These are phyloP conservation scores for Botryotinia convoluta DNA, from an alignment of 2,329 filamentous ascomycete species.

Conservation along the genomic window DNA sequence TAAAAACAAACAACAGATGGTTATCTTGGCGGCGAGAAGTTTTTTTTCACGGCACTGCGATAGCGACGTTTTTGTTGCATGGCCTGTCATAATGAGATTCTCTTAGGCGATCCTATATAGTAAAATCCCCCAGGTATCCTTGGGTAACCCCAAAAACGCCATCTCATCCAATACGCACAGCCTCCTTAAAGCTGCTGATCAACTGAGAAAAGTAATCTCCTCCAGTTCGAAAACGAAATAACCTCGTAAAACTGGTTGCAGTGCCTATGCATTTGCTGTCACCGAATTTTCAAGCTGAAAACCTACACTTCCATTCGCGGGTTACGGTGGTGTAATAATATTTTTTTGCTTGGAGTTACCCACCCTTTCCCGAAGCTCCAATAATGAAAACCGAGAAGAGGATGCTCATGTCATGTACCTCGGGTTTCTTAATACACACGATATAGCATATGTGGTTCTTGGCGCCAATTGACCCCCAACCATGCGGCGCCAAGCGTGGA, in stretches of 20 bases:
- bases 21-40: neutral
- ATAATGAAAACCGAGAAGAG: neutral
- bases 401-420: neutral
- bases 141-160: neutral
- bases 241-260: neutral
- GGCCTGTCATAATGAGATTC: neutral
- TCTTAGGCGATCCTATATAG: conserved; percentile 14
- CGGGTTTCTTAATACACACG: neutral
- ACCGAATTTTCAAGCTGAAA: conserved; percentile 2
- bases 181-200: neutral
- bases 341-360: neutral
- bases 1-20: neutral
- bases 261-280: neutral
- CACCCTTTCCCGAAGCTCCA: neutral
- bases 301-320: neutral
- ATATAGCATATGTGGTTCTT: neutral
- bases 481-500: neutral
- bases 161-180: neutral
- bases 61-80: conserved; percentile 6
- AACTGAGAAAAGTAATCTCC: neutral
- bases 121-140: neutral
- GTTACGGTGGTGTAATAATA: neutral
- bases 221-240: neutral
- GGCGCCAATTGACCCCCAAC: neutral
- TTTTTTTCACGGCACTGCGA: neutral